Percentiles rank a stretch among this genome's conserved stretches.
Evolutionary conservation across 1,284 basidiomycete species (phyloP).

Genomic region (Ustilago cynodontis): DNA sequence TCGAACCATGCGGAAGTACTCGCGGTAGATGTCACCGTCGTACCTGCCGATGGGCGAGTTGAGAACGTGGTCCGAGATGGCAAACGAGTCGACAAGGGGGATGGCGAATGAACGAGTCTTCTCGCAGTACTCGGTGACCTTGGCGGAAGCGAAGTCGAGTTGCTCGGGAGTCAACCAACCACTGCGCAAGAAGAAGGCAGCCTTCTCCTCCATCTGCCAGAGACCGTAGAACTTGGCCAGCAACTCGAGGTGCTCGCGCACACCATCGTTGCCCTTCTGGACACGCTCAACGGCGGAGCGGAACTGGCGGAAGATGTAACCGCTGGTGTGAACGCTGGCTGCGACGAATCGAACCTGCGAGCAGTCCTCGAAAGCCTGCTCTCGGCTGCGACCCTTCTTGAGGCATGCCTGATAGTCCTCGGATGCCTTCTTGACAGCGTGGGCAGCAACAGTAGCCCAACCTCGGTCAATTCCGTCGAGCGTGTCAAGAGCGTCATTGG

Average conservation of each 20-base stretch:
- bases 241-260: constrained; percentile 60
- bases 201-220: constrained; percentile 75
- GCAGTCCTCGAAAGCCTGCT: constrained; percentile 74
- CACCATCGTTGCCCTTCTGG: constrained; percentile 59
- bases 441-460: constrained; percentile 74
- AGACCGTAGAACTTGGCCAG: constrained; percentile 70
- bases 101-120: constrained; percentile 72
- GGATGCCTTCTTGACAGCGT: constrained; percentile 74
- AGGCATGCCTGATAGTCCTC: constrained; percentile 72
- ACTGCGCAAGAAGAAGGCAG: constrained; percentile 73
- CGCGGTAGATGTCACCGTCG: constrained; percentile 67
- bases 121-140: constrained; percentile 73
- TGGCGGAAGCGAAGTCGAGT: constrained; percentile 72
- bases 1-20: constrained; percentile 64
- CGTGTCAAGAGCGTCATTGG: constrained; percentile 70
- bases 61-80: constrained; percentile 74
- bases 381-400: constrained; percentile 72
- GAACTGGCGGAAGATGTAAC: constrained; percentile 70
- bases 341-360: constrained; percentile 74
- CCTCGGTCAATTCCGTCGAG: constrained; percentile 73
- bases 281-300: constrained; percentile 62
- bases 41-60: constrained; percentile 74
- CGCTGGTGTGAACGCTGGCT: constrained; percentile 71
- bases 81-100: constrained; percentile 74
- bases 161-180: constrained; percentile 72